Conservation (phyloP, 75 land plant genomes). For the Pseudotsuga menziesii region DNA sequence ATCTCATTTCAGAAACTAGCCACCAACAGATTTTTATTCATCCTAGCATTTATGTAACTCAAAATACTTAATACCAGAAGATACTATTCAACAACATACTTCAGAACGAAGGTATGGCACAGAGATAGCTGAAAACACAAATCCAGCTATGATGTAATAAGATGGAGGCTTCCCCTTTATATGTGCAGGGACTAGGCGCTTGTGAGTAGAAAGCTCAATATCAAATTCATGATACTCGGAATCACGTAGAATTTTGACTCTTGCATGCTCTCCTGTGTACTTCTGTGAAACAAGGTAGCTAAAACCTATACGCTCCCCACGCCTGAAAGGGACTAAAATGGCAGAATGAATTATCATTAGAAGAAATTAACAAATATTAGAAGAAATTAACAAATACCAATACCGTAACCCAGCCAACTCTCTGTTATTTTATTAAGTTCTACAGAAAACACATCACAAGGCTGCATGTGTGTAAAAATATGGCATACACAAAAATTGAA, state of each 20-base stretch:
- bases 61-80: neutral
- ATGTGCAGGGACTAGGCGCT: constrained; percentile 79
- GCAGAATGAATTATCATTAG: neutral
- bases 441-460: neutral
- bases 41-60: neutral
- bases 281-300: constrained; percentile 97
- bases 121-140: constrained; percentile 80
- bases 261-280: constrained; percentile 81
- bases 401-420: neutral
- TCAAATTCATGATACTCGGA: constrained; percentile 53
- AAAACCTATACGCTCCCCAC: constrained; percentile 94
- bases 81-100: constrained; percentile 32
- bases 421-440: neutral
- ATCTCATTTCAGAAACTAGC: neutral
- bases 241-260: constrained; percentile 70
- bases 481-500: neutral
- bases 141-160: constrained; percentile 89
- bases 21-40: neutral
- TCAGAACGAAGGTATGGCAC: constrained; percentile 96
- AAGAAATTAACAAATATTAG: neutral
- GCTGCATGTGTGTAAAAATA: neutral
- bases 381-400: neutral
- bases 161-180: constrained; percentile 88
- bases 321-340: constrained; percentile 87
- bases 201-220: constrained; percentile 66